Evolutionary conservation across 2,329 filamentous ascomycete species (phyloP).

Genomic region (Fusarium oligoseptatum): DNA sequence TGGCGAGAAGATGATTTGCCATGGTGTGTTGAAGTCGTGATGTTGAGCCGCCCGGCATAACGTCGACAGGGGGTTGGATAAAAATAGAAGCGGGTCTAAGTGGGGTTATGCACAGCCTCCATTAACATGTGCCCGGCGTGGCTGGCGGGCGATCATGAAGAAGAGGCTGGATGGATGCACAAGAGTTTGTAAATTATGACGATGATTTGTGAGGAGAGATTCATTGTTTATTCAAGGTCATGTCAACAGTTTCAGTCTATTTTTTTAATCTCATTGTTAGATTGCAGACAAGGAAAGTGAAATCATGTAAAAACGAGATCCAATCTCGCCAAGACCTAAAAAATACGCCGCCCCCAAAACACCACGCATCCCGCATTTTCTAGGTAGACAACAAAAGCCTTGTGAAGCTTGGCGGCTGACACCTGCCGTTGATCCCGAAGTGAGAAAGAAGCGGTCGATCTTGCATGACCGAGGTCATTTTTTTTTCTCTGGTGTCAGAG

Average conservation of each 20-base stretch:
- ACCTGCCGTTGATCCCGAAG: neutral
- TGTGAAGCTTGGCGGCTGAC: conserved; percentile 10
- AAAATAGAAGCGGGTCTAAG: conserved; percentile 32
- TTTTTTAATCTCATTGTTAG: neutral
- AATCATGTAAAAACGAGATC: conserved; percentile 27
- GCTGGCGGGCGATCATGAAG: conserved; percentile 9
- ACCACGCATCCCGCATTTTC: conserved; percentile 2
- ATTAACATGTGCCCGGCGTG: conserved; percentile 10
- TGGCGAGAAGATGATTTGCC: neutral
- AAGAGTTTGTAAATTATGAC: conserved; percentile 7
- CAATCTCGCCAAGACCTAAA: conserved; percentile 30
- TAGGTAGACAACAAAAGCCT: neutral
- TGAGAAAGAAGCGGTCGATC: conserved; percentile 4
- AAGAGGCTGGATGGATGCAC: conserved; percentile 20
- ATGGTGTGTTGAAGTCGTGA: neutral
- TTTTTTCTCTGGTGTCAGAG: neutral
- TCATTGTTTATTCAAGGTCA: neutral
- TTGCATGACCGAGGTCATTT: conserved; percentile 6
- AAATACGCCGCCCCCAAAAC: conserved; percentile 1
- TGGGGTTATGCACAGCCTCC: conserved; percentile 34
- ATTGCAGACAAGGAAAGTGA: conserved; percentile 5
- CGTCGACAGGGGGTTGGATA: conserved; percentile 14
- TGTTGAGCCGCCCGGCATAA: conserved; percentile 37
- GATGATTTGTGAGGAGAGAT: neutral
- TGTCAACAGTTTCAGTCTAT: neutral